Conservation (phyloP, 208 protist genomes). For the Polymyxa betae region DNA sequence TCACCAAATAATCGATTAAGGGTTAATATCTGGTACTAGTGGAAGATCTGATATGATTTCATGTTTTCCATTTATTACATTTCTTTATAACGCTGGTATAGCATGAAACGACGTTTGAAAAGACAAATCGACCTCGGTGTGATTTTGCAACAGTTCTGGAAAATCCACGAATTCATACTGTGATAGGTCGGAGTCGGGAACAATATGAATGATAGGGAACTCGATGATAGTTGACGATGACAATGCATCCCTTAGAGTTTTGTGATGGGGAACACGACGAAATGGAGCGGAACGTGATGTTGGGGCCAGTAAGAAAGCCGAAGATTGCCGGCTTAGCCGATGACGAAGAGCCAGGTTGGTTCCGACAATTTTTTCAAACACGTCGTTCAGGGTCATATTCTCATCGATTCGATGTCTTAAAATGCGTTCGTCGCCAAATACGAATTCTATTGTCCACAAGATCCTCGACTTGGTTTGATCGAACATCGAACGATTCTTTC, state of each 20-base stretch:
- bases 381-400: not conserved
- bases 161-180: not conserved
- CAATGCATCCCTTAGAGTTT: not conserved
- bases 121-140: not conserved
- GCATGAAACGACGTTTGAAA: too few relatives aligned
- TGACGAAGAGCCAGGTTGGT: not conserved
- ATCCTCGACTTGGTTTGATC: not conserved
- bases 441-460: not conserved
- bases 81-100: too few relatives aligned
- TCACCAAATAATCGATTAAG: too few relatives aligned
- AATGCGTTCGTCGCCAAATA: conserved; percentile 10
- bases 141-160: not conserved
- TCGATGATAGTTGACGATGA: not conserved
- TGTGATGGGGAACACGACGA: not conserved
- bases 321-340: not conserved
- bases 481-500: conserved; percentile 16
- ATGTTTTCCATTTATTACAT: too few relatives aligned
- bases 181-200: not conserved
- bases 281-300: not conserved
- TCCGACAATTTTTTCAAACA: not conserved
- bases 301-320: not conserved
- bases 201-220: conserved; percentile 28
- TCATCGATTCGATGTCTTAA: not conserved
- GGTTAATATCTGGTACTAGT: too few relatives aligned
- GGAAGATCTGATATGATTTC: too few relatives aligned